A percentile compares a stretch with the other conserved stretches of the same genome.
Conservation (phyloP, 805 yeast genomes). For the Yamadazyma nakazawae region DNA sequence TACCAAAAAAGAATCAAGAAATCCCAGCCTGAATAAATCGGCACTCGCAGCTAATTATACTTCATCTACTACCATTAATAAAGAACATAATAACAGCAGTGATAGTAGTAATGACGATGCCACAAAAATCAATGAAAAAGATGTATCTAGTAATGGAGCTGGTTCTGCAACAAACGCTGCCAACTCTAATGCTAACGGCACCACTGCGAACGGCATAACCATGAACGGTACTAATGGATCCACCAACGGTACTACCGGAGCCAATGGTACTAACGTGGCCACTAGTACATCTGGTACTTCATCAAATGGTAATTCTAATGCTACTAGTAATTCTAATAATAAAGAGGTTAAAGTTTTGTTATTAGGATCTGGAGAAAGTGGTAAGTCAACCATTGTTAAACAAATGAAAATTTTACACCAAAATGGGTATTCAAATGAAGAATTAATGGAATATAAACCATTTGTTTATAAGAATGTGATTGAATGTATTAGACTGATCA, state of each 20-base stretch:
- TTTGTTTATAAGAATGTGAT: conserved; percentile 74
- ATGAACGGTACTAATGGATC: not conserved
- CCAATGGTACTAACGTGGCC: not conserved
- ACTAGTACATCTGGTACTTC: not conserved
- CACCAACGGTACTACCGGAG: not conserved
- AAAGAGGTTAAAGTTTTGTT: conserved; percentile 70
- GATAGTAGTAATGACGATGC: conserved; percentile 15
- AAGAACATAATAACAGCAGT: conserved; percentile 4
- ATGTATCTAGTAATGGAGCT: not conserved
- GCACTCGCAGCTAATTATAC: not conserved
- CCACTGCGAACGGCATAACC: not conserved
- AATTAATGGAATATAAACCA: conserved; percentile 69
- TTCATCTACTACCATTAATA: conserved; percentile 2
- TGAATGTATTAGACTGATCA: conserved; percentile 70
- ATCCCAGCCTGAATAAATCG: not conserved
- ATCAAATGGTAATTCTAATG: not conserved
- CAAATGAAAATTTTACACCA: conserved; percentile 80
- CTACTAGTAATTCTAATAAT: conserved; percentile 4
- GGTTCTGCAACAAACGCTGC: not conserved
- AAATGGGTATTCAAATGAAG: conserved; percentile 68
- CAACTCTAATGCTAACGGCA: not conserved
- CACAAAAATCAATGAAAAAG: conserved; percentile 13
- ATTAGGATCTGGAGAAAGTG: conserved; percentile 85
- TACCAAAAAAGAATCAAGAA: not conserved
- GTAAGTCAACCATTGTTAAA: conserved; percentile 76